A percentile compares a stretch with the other conserved stretches of the same genome.
phyloP scores from a whole-genome alignment of 1,284 basidiomycete species.

The Sanghuangporus weigelae region DNA sequence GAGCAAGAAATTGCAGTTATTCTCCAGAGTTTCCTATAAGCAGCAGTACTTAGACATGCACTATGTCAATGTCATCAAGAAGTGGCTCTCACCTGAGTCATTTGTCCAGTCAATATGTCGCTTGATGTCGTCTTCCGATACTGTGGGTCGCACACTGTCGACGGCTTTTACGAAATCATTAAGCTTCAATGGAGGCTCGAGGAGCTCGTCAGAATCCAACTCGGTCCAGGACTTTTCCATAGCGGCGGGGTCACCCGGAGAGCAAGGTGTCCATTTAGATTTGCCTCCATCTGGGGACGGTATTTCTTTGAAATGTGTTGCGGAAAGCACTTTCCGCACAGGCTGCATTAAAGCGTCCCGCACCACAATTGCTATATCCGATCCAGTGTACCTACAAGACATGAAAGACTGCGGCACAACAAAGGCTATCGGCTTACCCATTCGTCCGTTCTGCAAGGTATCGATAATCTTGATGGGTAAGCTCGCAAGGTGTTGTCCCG shows the following conservation, averaged over 20 bases:
- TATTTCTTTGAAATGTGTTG: conserved; percentile 90
- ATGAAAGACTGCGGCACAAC: conserved; percentile 3
- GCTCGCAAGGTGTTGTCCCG: conserved; percentile 86
- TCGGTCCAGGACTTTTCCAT: conserved; percentile 93
- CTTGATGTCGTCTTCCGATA: conserved; percentile 84
- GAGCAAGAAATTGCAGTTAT: not conserved
- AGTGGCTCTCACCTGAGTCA: conserved; percentile 60
- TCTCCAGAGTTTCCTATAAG: conserved; percentile 16
- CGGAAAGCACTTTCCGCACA: conserved; percentile 91
- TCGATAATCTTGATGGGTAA: conserved; percentile 78
- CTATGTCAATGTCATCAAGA: not conserved
- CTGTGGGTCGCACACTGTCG: conserved; percentile 82
- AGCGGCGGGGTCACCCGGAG: conserved; percentile 85
- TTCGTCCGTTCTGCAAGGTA: conserved; percentile 83
- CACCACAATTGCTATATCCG: conserved; percentile 93
- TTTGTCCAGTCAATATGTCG: conserved; percentile 91
- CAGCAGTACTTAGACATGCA: not conserved
- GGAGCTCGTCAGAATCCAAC: conserved; percentile 83
- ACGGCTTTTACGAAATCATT: conserved; percentile 87
- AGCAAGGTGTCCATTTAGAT: conserved; percentile 85
- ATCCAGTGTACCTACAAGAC: conserved; percentile 74
- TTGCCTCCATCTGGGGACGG: conserved; percentile 33
- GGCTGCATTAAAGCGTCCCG: conserved; percentile 99
- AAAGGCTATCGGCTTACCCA: conserved; percentile 43
- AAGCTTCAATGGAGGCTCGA: conserved; percentile 77